phyloP scores from a whole-genome alignment of 2,329 filamentous ascomycete species.

The Onygenales sp. region DNA sequence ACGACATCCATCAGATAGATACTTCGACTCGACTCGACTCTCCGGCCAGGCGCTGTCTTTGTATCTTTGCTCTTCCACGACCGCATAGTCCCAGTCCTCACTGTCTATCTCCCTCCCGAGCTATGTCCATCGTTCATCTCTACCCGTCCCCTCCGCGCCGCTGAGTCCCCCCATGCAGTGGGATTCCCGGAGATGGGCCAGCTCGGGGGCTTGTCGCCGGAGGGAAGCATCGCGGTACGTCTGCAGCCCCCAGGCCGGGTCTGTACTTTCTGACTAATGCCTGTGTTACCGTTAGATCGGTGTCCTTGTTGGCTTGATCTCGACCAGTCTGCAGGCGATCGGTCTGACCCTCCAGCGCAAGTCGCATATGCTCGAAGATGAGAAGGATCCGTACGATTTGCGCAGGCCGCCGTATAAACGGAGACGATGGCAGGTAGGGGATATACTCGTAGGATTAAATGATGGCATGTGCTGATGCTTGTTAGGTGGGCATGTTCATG shows the following conservation, averaged over 20 bases:
- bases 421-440: slow-evolving; percentile 71
- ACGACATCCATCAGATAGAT: background rate
- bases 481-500: slow-evolving; percentile 77
- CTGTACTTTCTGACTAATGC: background rate
- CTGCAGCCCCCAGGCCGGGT: slow-evolving; percentile 4
- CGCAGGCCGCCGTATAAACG: slow-evolving; percentile 81
- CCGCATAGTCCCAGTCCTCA: background rate
- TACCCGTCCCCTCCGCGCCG: slow-evolving; percentile 32
- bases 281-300: slow-evolving; percentile 55
- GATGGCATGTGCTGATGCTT: slow-evolving; percentile 13
- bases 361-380: slow-evolving; percentile 95
- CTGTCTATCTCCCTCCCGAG: background rate
- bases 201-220: slow-evolving; percentile 66
- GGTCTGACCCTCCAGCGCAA: slow-evolving; percentile 95
- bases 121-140: background rate
- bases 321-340: slow-evolving; percentile 88
- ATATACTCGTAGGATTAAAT: slow-evolving; percentile 5
- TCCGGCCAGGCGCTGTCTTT: background rate
- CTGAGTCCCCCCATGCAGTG: slow-evolving; percentile 24
- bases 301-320: slow-evolving; percentile 84
- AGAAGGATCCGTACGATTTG: slow-evolving; percentile 68
- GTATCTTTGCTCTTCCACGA: too few species aligned
- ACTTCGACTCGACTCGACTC: background rate
- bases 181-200: slow-evolving; percentile 50
- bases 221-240: slow-evolving; percentile 66